Conservation (phyloP, 306 rosid species). For the Castanea mollissima region DNA sequence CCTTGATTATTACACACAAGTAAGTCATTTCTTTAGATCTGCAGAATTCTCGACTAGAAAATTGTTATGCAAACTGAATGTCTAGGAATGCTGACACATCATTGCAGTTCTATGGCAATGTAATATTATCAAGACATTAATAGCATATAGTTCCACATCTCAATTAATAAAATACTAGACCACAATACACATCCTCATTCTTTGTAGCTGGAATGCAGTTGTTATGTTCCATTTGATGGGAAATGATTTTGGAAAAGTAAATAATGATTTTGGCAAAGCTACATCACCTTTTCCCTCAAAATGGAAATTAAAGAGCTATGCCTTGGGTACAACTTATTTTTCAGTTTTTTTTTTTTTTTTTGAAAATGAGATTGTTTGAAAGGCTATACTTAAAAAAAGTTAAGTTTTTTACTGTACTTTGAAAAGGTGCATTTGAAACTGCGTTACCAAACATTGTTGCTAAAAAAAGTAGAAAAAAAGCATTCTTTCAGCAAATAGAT, state of each 20-base stretch:
- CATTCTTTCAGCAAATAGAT: not conserved
- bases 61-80: slow-evolving; percentile 4
- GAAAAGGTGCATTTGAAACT: no score
- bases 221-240: not conserved
- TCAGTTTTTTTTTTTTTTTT: no score
- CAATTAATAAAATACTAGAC: not conserved
- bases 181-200: not conserved
- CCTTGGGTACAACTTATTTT: no score
- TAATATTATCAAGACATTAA: not conserved
- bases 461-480: no score
- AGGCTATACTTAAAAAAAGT: no score
- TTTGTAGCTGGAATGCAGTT: not conserved
- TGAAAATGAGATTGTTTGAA: no score
- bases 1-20: slow-evolving; percentile 77
- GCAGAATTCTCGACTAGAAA: not conserved
- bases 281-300: not conserved
- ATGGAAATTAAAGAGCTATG: not conserved
- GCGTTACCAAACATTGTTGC: no score
- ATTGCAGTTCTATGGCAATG: not conserved
- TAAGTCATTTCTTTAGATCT: slow-evolving; percentile 38
- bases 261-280: not conserved
- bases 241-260: not conserved
- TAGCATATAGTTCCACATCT: not conserved
- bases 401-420: no score
- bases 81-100: not conserved